Percentiles rank a stretch among this genome's conserved stretches.
These are phyloP conservation scores for Saturnispora hagleri DNA, from an alignment of 805 yeast genomes.

Conservation along the genomic window DNA sequence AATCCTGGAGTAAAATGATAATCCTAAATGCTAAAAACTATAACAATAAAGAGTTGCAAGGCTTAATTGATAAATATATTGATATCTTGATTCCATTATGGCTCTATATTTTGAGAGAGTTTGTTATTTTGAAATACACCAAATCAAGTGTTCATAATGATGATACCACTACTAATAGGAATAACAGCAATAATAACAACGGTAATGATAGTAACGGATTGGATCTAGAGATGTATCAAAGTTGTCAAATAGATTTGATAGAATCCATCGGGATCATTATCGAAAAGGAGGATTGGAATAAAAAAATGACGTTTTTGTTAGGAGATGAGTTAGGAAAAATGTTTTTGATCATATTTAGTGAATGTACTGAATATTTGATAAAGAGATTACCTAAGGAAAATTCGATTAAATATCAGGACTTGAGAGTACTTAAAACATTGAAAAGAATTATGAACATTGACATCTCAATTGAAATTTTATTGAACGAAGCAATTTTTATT, in stretches of 20 bases:
- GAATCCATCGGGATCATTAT: conserved; percentile 64
- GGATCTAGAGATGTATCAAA: conserved; percentile 39
- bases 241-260: conserved; percentile 69
- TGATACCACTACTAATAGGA: background rate
- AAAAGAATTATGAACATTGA: conserved; percentile 46
- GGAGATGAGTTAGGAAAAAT: conserved; percentile 54
- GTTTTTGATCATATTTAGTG: conserved; percentile 72
- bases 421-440: conserved; percentile 39
- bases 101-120: conserved; percentile 69
- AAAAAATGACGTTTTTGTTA: conserved; percentile 37
- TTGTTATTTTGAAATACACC: conserved; percentile 50
- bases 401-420: conserved; percentile 19
- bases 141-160: background rate
- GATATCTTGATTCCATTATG: conserved; percentile 64
- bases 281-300: conserved; percentile 34
- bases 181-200: conserved; percentile 18
- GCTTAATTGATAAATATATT: conserved; percentile 47
- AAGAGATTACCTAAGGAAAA: conserved; percentile 25
- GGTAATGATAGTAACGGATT: conserved; percentile 31
- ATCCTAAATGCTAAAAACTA: conserved; percentile 30
- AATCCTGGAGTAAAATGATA: conserved; percentile 57
- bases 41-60: conserved; percentile 33
- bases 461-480: conserved; percentile 48
- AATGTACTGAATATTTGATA: conserved; percentile 69
- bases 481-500: conserved; percentile 57